Conservation (phyloP, 2,329 filamentous ascomycete genomes). For the Aspergillus costaricaensis region DNA sequence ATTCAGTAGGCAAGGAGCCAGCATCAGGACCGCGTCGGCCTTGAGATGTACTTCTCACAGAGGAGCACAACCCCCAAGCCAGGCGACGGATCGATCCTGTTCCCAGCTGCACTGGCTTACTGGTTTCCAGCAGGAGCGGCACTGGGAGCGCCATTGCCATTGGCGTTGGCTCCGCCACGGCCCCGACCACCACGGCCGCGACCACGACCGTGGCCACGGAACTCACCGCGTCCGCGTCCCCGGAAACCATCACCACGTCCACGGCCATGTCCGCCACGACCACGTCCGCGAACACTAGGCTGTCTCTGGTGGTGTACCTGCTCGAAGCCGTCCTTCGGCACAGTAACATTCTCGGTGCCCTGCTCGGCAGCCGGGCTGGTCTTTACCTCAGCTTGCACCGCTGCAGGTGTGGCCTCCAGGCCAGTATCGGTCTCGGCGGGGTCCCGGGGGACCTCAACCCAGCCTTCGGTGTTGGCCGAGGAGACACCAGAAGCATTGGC, state of each 20-base stretch:
- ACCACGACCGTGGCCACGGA: constrained; percentile 40
- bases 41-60: background rate
- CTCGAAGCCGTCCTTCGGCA: constrained; percentile 44
- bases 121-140: constrained; percentile 18
- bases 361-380: constrained; percentile 66
- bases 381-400: constrained; percentile 60
- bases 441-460: constrained; percentile 75
- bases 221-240: constrained; percentile 39
- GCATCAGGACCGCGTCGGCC: background rate
- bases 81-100: constrained; percentile 5
- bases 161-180: constrained; percentile 31
- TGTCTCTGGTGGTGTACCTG: constrained; percentile 37
- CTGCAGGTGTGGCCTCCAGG: constrained; percentile 61
- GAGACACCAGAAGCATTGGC: constrained; percentile 51
- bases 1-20: constrained; percentile 5
- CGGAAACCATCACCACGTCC: constrained; percentile 39
- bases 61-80: background rate
- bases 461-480: constrained; percentile 61
- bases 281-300: constrained; percentile 38
- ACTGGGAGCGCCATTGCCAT: constrained; percentile 20
- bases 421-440: constrained; percentile 72
- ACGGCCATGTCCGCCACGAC: constrained; percentile 37
- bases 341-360: constrained; percentile 80
- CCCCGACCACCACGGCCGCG: constrained; percentile 37
- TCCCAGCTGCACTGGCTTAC: constrained; percentile 8